phyloP scores from a whole-genome alignment of 140 eudicot genomes.

The Stevia rebaudiana region DNA sequence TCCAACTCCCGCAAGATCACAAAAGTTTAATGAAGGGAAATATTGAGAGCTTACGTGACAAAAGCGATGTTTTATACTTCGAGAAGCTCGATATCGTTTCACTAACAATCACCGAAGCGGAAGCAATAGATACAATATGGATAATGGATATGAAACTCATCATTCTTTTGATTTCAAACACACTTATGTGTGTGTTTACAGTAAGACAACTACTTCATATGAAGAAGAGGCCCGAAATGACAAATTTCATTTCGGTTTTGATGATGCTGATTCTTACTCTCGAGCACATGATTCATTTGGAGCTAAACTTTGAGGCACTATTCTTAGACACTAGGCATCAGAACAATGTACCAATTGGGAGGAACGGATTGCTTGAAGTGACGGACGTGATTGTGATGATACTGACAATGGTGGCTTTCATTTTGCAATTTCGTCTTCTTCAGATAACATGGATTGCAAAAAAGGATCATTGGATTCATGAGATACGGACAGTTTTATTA shows the following conservation, averaged over 20 bases:
- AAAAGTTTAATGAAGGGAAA: conserved; percentile 34
- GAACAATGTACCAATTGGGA: conserved; percentile 20
- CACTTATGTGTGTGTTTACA: conserved; percentile 48
- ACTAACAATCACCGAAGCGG: neutral
- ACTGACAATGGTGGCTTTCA: conserved; percentile 49
- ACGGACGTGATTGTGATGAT: conserved; percentile 52
- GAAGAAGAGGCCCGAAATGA: conserved; percentile 33
- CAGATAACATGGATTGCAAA: conserved; percentile 52
- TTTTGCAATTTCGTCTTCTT: conserved; percentile 49
- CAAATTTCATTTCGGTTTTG: conserved; percentile 36
- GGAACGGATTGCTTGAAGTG: conserved; percentile 46
- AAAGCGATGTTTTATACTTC: conserved; percentile 39
- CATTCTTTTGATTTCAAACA: conserved; percentile 59
- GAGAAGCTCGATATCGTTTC: conserved; percentile 30
- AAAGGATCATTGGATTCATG: conserved; percentile 29
- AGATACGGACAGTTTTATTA: conserved; percentile 29
- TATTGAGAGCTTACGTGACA: conserved; percentile 41
- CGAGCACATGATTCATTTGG: conserved; percentile 56
- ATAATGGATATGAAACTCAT: conserved; percentile 61
- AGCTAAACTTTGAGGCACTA: conserved; percentile 58
- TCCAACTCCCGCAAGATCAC: conserved; percentile 32
- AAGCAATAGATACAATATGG: conserved; percentile 41
- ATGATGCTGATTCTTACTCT: conserved; percentile 58
- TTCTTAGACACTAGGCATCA: conserved; percentile 18
- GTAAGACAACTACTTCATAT: conserved; percentile 41